Conservation (phyloP, 2,329 filamentous ascomycete species). For the Colletotrichum sp. region DNA sequence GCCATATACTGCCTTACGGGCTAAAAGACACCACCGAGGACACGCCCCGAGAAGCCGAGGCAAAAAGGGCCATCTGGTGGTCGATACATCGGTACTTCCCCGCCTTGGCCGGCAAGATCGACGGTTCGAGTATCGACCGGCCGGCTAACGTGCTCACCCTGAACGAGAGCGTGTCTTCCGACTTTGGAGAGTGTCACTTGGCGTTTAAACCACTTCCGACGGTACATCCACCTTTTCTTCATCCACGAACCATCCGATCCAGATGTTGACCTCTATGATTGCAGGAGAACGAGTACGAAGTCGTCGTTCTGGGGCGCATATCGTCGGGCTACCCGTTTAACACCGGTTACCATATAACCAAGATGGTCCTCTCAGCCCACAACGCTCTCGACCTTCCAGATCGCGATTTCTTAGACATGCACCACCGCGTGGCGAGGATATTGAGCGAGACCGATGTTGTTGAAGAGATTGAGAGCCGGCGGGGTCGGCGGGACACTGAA, state of each 20-base stretch:
- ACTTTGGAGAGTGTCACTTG: not conserved
- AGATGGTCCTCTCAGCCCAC: not conserved
- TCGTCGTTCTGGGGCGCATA: not conserved
- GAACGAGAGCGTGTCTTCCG: not conserved
- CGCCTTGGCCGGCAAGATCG: not conserved
- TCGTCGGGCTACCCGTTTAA: not conserved
- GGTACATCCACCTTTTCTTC: not conserved
- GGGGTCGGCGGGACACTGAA: fast-evolving
- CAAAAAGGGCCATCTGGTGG: not conserved
- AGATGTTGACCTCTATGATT: not conserved
- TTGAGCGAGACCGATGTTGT: not conserved
- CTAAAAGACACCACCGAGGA: not conserved
- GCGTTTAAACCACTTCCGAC: not conserved
- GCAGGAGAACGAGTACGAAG: not conserved
- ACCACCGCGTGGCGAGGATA: not conserved
- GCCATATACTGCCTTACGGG: not conserved
- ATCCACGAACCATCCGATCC: not conserved
- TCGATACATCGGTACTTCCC: not conserved
- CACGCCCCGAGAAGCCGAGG: not conserved
- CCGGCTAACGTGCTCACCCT: not conserved
- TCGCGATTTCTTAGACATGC: not conserved
- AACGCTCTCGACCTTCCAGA: not conserved
- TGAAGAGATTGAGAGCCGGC: not conserved
- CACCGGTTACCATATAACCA: fast-evolving
- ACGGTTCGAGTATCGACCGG: not conserved